Conservation (phyloP, 495 filamentous ascomycete genomes). For the Neurospora sp. region DNA sequence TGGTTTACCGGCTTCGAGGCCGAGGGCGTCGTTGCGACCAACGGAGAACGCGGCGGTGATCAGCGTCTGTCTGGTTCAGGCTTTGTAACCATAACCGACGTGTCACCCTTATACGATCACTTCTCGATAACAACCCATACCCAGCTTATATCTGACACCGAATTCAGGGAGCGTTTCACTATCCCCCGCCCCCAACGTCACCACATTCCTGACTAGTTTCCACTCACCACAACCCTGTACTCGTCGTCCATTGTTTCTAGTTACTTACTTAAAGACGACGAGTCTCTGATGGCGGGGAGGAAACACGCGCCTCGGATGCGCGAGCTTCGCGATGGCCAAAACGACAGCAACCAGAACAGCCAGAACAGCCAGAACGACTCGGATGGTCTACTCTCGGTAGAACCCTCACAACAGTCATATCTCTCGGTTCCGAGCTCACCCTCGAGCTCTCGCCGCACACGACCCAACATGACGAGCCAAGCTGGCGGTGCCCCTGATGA, state of each 20-base stretch:
- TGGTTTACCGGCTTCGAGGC: background rate
- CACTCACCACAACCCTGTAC: background rate
- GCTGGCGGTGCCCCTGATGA: slow-evolving; percentile 32
- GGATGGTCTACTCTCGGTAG: slow-evolving; percentile 1
- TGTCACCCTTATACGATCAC: background rate
- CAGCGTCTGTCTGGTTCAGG: background rate
- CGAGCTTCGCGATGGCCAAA: slow-evolving; percentile 5
- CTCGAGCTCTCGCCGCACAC: slow-evolving; percentile 15
- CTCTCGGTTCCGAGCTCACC: slow-evolving; percentile 24
- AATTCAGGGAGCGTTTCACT: background rate
- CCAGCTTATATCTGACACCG: background rate
- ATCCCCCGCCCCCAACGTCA: background rate
- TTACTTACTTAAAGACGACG: background rate
- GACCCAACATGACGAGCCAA: slow-evolving; percentile 14
- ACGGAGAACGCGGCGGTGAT: background rate
- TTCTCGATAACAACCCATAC: background rate
- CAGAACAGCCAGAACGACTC: slow-evolving; percentile 4
- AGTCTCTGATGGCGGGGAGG: slow-evolving; percentile 12
- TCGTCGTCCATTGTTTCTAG: background rate
- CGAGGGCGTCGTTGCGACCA: background rate
- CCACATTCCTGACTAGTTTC: background rate
- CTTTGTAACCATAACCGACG: background rate
- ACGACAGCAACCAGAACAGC: background rate
- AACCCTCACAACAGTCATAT: slow-evolving; percentile 4
- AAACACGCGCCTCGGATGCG: slow-evolving; percentile 15